Percentiles rank a stretch among this genome's conserved stretches.
These are phyloP conservation scores for Phytophthora cryptogea DNA, from an alignment of 352 stramenopile genomes.

Conservation along the genomic window DNA sequence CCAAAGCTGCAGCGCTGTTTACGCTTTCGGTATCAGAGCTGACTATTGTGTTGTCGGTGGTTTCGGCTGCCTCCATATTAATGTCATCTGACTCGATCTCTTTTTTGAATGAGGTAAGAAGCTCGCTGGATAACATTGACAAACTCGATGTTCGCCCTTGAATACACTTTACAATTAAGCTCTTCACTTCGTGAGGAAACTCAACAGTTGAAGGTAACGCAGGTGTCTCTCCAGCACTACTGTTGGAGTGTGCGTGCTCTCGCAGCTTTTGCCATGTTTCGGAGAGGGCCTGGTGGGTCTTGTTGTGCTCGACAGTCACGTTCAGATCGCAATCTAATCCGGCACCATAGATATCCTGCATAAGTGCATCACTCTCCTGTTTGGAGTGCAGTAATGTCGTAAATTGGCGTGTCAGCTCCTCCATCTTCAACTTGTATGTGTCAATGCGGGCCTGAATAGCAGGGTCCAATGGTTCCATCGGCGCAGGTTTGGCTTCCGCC, in stretches of 20 bases:
- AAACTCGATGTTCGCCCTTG: constrained; percentile 48
- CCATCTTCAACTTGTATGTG: constrained; percentile 75
- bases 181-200: constrained; percentile 50
- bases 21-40: constrained; percentile 11
- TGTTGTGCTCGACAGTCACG: constrained; percentile 24
- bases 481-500: constrained; percentile 16
- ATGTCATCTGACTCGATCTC: constrained; percentile 10
- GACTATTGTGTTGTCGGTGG: constrained; percentile 1
- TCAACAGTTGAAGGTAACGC: constrained; percentile 26
- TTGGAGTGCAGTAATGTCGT: constrained; percentile 36
- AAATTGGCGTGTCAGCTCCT: constrained; percentile 66
- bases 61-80: constrained; percentile 7
- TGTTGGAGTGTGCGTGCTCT: constrained; percentile 13
- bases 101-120: constrained; percentile 41
- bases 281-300: constrained; percentile 12
- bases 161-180: constrained; percentile 54
- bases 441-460: constrained; percentile 64
- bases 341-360: constrained; percentile 79
- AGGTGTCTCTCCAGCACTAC: constrained; percentile 23
- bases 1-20: constrained; percentile 29
- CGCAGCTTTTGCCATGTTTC: constrained; percentile 38
- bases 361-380: constrained; percentile 34
- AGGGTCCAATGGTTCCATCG: constrained; percentile 50
- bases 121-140: constrained; percentile 40
- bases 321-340: constrained; percentile 59